Evolutionary conservation across 495 filamentous ascomycete genomes (phyloP).

Genomic region (Elaphomyces granulatus): DNA sequence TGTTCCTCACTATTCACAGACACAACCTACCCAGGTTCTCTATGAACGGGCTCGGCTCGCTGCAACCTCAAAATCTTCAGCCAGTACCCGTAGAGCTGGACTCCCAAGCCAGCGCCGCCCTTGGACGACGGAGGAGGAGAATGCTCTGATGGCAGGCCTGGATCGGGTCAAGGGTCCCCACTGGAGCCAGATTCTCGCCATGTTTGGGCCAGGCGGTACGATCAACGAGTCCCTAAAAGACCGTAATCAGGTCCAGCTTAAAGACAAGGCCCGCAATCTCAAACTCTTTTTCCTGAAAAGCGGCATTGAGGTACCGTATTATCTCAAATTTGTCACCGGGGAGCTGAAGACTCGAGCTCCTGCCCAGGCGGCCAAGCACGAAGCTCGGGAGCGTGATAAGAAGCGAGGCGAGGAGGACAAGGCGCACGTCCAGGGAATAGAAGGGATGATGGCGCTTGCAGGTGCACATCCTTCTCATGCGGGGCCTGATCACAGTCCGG

Average conservation of each 20-base stretch:
- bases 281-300: slow-evolving; percentile 95
- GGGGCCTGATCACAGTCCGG: slow-evolving; percentile 19
- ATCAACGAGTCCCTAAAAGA: slow-evolving; percentile 81
- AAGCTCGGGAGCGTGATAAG: slow-evolving; percentile 57
- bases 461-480: slow-evolving; percentile 30
- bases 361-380: slow-evolving; percentile 63
- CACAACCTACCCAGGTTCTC: slow-evolving; percentile 59
- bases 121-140: slow-evolving; percentile 85
- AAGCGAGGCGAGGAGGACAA: slow-evolving; percentile 55
- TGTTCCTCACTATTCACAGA: slow-evolving; percentile 51
- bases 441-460: slow-evolving; percentile 52
- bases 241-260: slow-evolving; percentile 86
- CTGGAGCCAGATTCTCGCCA: slow-evolving; percentile 85
- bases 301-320: slow-evolving; percentile 82
- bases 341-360: slow-evolving; percentile 89
- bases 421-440: slow-evolving; percentile 54
- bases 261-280: slow-evolving; percentile 88
- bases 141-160: slow-evolving; percentile 80
- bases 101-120: slow-evolving; percentile 73
- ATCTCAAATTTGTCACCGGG: slow-evolving; percentile 80
- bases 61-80: slow-evolving; percentile 64
- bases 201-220: slow-evolving; percentile 73
- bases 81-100: slow-evolving; percentile 57
- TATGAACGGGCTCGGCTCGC: slow-evolving; percentile 75
- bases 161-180: slow-evolving; percentile 88